A percentile compares a stretch with the other conserved stretches of the same genome.
These are phyloP conservation scores for Nicotiana tabacum DNA, from an alignment of 257 asterid species.

Conservation along the genomic window DNA sequence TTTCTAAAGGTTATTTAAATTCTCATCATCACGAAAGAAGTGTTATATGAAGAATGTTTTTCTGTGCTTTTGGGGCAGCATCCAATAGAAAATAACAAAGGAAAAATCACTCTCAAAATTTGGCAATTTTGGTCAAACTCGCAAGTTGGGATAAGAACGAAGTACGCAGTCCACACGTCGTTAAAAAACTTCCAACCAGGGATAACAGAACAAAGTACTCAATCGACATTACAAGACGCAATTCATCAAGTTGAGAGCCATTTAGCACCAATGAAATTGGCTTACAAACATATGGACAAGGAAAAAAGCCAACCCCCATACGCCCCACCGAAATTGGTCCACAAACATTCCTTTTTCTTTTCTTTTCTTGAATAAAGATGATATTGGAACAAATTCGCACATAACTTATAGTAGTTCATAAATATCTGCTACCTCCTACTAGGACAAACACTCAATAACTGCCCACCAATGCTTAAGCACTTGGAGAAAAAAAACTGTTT, in stretches of 20 bases:
- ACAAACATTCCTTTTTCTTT: neutral
- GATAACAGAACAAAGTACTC: neutral
- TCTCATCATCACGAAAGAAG: neutral
- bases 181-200: neutral
- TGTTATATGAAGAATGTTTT: neutral
- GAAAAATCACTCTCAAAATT: neutral
- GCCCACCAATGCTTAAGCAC: neutral
- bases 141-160: constrained; percentile 3
- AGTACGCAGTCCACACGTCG: neutral
- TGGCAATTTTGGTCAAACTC: constrained; percentile 1
- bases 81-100: neutral
- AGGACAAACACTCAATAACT: neutral
- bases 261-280: constrained; percentile 18
- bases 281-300: constrained; percentile 21
- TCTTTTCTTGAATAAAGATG: neutral
- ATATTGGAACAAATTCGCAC: neutral
- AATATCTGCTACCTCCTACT: no score
- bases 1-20: neutral
- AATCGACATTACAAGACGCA: neutral
- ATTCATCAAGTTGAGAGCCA: neutral
- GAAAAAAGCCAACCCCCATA: neutral
- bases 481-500: neutral
- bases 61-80: neutral
- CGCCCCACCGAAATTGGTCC: neutral
- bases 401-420: no score